Conservation (phyloP, 306 rosid species). For the Hippophae rhamnoides region DNA sequence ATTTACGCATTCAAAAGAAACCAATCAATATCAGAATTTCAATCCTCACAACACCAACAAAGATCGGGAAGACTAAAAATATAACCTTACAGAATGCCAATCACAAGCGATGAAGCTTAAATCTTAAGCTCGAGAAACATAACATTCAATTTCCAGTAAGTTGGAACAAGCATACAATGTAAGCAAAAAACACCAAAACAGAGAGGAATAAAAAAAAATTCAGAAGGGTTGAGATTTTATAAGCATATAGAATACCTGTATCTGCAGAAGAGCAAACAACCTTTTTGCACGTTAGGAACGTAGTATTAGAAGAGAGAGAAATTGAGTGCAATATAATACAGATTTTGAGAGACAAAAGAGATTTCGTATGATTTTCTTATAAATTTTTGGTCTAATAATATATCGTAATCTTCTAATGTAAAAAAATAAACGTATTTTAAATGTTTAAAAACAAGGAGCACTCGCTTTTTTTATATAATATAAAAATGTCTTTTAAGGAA, state of each 20-base stretch:
- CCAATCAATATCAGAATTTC: constrained; percentile 24
- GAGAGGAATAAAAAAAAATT: not conserved
- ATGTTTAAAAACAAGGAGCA: no score
- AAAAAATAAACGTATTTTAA: no score
- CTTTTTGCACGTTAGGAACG: not conserved
- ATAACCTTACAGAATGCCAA: constrained; percentile 13
- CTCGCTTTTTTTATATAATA: no score
- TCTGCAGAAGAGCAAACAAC: not conserved
- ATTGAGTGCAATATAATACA: not conserved
- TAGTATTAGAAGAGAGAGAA: not conserved
- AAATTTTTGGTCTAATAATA: no score
- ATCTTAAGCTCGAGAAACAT: no score
- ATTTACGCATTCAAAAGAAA: not conserved
- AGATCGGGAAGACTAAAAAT: not conserved
- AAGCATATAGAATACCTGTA: not conserved
- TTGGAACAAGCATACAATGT: not conserved
- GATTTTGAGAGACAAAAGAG: not conserved
- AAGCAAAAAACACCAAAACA: not conserved
- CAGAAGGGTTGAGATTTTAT: not conserved
- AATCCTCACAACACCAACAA: constrained; percentile 3
- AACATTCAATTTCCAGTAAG: not conserved
- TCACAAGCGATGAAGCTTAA: constrained; percentile 13
- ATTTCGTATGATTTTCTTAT: no score
- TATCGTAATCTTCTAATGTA: no score
- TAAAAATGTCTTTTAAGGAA: no score